A percentile compares a stretch with the other conserved stretches of the same genome.
Conservation (phyloP, 345 rosid species). For the Geranium brycei region DNA sequence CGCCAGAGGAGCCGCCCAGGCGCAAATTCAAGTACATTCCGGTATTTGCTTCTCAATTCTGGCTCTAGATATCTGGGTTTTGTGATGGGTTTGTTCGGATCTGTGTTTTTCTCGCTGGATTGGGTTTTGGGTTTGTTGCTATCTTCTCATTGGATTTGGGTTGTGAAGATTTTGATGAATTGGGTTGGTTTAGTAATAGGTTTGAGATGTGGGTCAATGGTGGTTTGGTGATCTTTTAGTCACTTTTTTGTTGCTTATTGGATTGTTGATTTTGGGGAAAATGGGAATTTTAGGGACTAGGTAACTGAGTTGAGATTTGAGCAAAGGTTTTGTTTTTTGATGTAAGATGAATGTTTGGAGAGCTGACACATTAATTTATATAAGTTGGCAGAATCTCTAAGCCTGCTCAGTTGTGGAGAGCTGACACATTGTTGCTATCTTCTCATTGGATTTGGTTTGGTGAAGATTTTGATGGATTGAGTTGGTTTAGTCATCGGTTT, state of each 20-base stretch:
- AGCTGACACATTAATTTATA: background rate
- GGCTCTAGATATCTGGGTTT: background rate
- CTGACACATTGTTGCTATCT: too few species aligned
- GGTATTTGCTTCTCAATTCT: conserved; percentile 22
- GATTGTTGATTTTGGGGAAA: background rate
- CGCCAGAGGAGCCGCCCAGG: conserved; percentile 50
- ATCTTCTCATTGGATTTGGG: background rate
- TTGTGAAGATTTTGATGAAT: background rate
- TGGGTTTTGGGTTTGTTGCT: background rate
- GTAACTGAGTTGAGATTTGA: background rate
- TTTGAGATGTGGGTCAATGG: background rate
- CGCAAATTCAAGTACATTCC: conserved; percentile 87
- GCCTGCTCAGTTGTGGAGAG: background rate
- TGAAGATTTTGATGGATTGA: too few species aligned
- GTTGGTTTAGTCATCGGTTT: too few species aligned
- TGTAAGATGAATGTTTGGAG: background rate
- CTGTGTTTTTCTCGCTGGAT: background rate
- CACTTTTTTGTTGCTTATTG: too few species aligned
- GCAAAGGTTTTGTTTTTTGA: background rate
- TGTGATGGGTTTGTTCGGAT: background rate
- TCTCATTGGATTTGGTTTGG: background rate
- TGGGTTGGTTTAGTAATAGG: too few species aligned
- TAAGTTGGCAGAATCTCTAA: background rate
- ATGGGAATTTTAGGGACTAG: background rate
- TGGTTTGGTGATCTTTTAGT: too few species aligned